A percentile compares a stretch with the other conserved stretches of the same genome.
phyloP scores from a whole-genome alignment of 2,329 filamentous ascomycete species.

The Pezicula rhizophila region DNA sequence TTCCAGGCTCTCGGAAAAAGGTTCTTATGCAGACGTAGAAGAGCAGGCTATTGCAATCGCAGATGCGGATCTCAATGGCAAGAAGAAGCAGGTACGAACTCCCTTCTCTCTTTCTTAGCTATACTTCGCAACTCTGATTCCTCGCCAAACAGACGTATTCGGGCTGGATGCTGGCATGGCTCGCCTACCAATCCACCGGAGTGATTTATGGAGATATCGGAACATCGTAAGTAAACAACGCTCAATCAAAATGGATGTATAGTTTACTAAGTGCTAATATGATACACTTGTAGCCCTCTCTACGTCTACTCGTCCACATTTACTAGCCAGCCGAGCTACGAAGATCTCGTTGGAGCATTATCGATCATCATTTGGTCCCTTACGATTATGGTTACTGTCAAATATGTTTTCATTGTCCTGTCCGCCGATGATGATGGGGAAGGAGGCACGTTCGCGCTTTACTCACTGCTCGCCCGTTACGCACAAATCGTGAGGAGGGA shows the following conservation, averaged over 20 bases:
- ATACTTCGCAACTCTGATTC: not conserved
- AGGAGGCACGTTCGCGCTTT: conserved; percentile 63
- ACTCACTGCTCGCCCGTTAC: conserved; percentile 57
- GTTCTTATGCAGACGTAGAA: conserved; percentile 13
- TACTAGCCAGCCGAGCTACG: conserved; percentile 43
- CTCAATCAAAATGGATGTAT: not conserved
- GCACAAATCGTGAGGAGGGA: conserved; percentile 55
- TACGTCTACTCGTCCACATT: conserved; percentile 70
- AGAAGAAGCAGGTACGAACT: conserved; percentile 23
- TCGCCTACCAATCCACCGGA: conserved; percentile 59
- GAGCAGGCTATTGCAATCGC: conserved; percentile 19
- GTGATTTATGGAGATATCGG: conserved; percentile 68
- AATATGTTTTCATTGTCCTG: conserved; percentile 62
- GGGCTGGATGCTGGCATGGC: conserved; percentile 31
- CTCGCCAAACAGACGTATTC: conserved; percentile 12
- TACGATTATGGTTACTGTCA: conserved; percentile 62
- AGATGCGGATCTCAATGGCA: conserved; percentile 21
- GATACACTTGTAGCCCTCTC: conserved; percentile 45
- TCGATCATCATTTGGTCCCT: conserved; percentile 66
- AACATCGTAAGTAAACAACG: conserved; percentile 22
- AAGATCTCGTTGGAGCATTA: conserved; percentile 57
- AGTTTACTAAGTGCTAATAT: conserved; percentile 15
- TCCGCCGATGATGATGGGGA: conserved; percentile 65
- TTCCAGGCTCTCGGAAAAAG: conserved; percentile 14
- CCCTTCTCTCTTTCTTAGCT: not conserved